A percentile compares a stretch with the other conserved stretches of the same genome.
Evolutionary conservation across 805 yeast species (phyloP).

Genomic region (Wickerhamomyces ciferrii): DNA sequence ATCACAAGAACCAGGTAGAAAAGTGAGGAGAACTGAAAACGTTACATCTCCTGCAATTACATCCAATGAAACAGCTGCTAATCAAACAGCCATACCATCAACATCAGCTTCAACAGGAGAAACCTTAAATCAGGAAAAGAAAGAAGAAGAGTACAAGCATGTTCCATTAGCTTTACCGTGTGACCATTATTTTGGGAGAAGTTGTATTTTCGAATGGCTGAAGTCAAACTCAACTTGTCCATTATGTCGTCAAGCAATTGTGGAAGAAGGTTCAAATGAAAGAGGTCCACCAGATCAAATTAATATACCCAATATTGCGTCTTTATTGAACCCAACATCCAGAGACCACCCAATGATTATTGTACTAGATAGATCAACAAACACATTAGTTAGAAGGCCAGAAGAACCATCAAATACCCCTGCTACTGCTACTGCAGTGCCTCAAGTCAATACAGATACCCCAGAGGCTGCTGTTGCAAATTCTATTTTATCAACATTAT

Average conservation of each 20-base stretch:
- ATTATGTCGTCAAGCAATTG: conserved; percentile 56
- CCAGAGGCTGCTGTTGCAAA: background rate
- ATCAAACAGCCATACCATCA: background rate
- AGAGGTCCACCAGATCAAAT: conserved; percentile 12
- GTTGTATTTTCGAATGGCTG: conserved; percentile 86
- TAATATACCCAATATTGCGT: conserved; percentile 16
- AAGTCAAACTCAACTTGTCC: conserved; percentile 76
- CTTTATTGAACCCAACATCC: conserved; percentile 8
- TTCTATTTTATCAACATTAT: background rate
- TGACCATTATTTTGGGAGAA: conserved; percentile 78
- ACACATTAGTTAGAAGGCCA: conserved; percentile 12
- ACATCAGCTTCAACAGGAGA: background rate
- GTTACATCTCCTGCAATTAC: background rate
- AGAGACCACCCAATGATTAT: conserved; percentile 14
- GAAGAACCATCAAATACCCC: background rate
- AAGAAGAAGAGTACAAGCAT: conserved; percentile 39
- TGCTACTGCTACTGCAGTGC: conserved; percentile 3
- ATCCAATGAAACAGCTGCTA: background rate
- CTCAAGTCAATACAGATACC: conserved; percentile 2
- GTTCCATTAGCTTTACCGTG: conserved; percentile 76
- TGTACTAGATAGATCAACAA: conserved; percentile 11
- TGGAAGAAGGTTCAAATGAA: conserved; percentile 9
- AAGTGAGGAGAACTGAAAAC: conserved; percentile 1
- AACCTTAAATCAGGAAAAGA: background rate
- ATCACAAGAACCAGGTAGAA: background rate